These are phyloP conservation scores for Ananas comosus DNA, from an alignment of 176 grass and related monocot species.

Conservation along the genomic window DNA sequence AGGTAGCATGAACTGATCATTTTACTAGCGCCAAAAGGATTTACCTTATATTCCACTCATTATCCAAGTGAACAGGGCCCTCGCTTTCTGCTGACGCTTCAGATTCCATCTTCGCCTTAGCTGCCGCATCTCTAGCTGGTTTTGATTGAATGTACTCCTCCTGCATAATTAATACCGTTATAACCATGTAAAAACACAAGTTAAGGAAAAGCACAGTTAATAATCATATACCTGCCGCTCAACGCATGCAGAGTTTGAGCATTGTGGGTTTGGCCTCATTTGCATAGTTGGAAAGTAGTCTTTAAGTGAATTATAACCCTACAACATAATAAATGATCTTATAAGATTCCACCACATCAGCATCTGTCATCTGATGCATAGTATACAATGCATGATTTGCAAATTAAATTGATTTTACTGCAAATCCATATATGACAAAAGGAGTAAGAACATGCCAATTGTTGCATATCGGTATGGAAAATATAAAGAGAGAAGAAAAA, in stretches of 20 bases:
- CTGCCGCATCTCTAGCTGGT: conserved; percentile 80
- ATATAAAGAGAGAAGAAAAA: not conserved
- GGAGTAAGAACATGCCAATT: not conserved
- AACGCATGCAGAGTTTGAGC: conserved; percentile 83
- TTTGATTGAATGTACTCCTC: conserved; percentile 72
- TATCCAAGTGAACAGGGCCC: conserved; percentile 70
- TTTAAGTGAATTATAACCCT: conserved; percentile 98
- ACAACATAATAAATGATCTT: conserved; percentile 8
- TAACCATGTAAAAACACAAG: not conserved
- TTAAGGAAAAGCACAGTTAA: not conserved
- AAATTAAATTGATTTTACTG: too few relatives aligned
- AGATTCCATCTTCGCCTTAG: conserved; percentile 79
- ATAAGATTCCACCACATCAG: not conserved
- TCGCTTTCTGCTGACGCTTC: conserved; percentile 49
- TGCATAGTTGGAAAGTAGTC: conserved; percentile 95
- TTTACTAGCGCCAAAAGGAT: not conserved
- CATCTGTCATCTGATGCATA: not conserved
- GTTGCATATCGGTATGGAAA: not conserved
- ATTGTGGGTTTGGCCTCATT: conserved; percentile 97
- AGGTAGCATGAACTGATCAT: not conserved
- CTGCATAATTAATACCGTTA: conserved; percentile 34
- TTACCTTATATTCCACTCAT: conserved; percentile 96
- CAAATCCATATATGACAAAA: not conserved
- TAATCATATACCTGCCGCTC: conserved; percentile 59
- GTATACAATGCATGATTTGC: not conserved